A percentile compares a stretch with the other conserved stretches of the same genome.
These are phyloP conservation scores for Daedaleopsis sinensis DNA, from an alignment of 768 basidiomycete genomes.

Conservation along the genomic window DNA sequence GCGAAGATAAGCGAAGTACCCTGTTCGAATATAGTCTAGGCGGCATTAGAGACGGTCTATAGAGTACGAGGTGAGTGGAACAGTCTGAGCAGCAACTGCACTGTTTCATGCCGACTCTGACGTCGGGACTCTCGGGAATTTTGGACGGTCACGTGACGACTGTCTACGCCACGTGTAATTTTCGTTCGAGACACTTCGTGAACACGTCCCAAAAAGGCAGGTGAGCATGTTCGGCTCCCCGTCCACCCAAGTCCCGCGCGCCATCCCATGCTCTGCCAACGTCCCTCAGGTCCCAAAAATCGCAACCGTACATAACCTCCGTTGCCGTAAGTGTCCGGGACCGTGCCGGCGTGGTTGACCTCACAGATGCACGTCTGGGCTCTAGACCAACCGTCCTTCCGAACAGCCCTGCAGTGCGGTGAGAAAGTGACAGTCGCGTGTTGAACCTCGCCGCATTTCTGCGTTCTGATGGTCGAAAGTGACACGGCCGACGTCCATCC, in stretches of 20 bases:
- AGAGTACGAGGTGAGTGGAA: constrained; percentile 5
- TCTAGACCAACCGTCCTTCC: too few relatives aligned
- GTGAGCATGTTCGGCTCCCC: neutral
- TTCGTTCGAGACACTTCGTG: constrained; percentile 19
- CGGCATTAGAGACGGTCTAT: constrained; percentile 21
- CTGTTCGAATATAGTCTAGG: constrained; percentile 43
- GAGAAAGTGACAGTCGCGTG: neutral
- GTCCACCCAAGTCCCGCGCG: too few relatives aligned
- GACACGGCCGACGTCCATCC: neutral
- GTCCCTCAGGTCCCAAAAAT: too few relatives aligned
- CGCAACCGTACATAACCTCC: too few relatives aligned
- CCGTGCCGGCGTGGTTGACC: too few relatives aligned
- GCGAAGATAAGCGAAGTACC: constrained; percentile 23
- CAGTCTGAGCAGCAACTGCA: neutral
- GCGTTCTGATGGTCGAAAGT: neutral
- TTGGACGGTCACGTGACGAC: constrained; percentile 12
- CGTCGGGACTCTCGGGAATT: constrained; percentile 19
- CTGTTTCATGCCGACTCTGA: constrained; percentile 2
- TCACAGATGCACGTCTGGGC: too few relatives aligned
- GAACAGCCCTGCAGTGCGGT: neutral
- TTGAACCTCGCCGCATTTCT: neutral
- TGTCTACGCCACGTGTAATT: constrained; percentile 9
- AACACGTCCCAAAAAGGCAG: constrained; percentile 12
- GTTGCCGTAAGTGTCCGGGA: too few relatives aligned
- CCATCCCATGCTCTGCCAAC: too few relatives aligned